Evolutionary conservation across 176 grass and related monocot species (phyloP), one percentile per base, ranked within the genome.

Genomic region (Dactylis glomerata): DNA sequence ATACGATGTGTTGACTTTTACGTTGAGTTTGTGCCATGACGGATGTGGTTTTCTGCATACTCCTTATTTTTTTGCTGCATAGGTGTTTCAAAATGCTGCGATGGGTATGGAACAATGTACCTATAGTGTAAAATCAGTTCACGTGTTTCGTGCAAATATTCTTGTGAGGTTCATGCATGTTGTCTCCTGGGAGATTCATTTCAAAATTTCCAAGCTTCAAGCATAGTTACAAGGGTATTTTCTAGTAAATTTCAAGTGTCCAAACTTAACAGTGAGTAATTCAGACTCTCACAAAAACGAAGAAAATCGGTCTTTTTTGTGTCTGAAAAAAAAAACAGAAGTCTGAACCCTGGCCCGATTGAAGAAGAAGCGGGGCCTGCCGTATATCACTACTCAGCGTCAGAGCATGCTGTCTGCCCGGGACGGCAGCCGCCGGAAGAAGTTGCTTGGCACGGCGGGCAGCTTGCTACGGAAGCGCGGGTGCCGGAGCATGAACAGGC

Each of bases 391-490:
- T 70, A 5, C 68, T 6, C 15, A 63, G 62, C 2, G 23, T 70
- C 10, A 97, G 80, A 97, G 90, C 92, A 97, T 94, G 86, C 61
- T 94, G 83, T 97, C 92, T 0, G 87, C 86, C 42, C 92, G 87
- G 24, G 95, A 93, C 37, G 95, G 92, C 74, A 97, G 81, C 9
- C 95, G 83, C 3, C 95, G 81, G 87, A 97, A 93, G 92, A 97
- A 97, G 78, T 95, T 95, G 75, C 91, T 88, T 1, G 92, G 92
- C 84, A 97, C 88, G 8, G 95, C 26, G 0, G 95, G 95, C 37
- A 95, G 84, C 87, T 61, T 86, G 90, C 75, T 92, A 34, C 95
- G 75, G 85, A 97, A 97, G 33, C 95, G 78, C 2, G 95, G 95
- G 85, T 97, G 95, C 3, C 95, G 85, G 51, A 97, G 87, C 61